Evolutionary conservation across 1,139 yeast species (phyloP), one percentile per base, ranked within the genome.

Genomic region (Citeromyces hawaiiensis): DNA sequence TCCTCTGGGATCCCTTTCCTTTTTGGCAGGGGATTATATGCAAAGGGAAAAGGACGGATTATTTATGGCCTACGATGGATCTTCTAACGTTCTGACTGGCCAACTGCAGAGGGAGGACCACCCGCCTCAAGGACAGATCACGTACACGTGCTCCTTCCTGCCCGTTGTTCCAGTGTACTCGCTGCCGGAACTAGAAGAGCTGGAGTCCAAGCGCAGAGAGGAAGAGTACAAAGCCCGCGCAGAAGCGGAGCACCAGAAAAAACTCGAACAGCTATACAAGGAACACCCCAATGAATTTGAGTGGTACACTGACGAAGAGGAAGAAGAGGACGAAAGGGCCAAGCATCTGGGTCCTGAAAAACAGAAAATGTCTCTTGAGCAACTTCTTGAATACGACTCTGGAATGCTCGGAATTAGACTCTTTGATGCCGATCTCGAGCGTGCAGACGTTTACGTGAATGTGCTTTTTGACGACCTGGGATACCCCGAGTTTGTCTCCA

Each of bases 81-180:
- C 69, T 2, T 55, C 63, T n/a, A 53, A 55, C 35, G 36, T 55
- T 11, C 44, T 52, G 7, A 70, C 67, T 40, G 72, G 71, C 43
- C 64, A 68, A 1, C 62, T 79, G 25, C 56, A 64, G 42, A 57
- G 67, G 43, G 67, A 69, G 29, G 59, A 60, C 36, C 61, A 60
- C 37, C 48, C 44, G 4, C 56, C 60, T 3, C 65, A 70, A 43
- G 85, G 85, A 38, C 50, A 56, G 2, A 54, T 81, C 35, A 53
- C 54, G n/a, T 73, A 76, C 47, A 71, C 82, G 3, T 66, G 78
- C 29, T 70, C 82, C 2, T 78, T 78, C 54, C 54, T 76, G 41
- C 87, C 91, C 37, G 60, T 74, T 8, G 61, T 75, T 38, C 81
- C 83, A 4, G 75, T 77, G 4, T 76, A 68, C 48, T 68, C 85